Percentiles rank a stretch among this genome's conserved stretches.
Conservation (phyloP, 306 rosid species). For the Dalbergia cochinchinensis region DNA sequence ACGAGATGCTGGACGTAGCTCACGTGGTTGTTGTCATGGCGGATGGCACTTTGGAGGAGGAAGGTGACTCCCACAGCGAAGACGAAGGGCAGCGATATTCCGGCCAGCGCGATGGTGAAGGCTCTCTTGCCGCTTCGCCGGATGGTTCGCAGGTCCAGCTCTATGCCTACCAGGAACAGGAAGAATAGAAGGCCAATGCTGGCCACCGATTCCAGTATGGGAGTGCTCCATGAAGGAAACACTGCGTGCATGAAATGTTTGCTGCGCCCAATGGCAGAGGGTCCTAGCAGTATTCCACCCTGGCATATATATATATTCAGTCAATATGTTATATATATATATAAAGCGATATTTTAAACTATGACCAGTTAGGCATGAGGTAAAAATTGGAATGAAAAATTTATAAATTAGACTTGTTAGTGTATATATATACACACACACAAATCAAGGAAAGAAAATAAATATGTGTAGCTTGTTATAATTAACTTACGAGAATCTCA, state of each 20-base stretch:
- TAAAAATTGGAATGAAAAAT: too few relatives aligned
- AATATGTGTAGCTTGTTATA: too few relatives aligned
- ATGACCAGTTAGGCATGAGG: too few relatives aligned
- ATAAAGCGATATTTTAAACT: too few relatives aligned
- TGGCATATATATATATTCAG: slow-evolving; percentile 14
- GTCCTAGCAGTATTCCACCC: slow-evolving; percentile 90
- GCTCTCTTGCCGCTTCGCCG: slow-evolving; percentile 71
- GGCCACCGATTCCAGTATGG: slow-evolving; percentile 74
- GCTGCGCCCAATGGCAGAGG: slow-evolving; percentile 75
- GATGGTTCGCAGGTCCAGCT: slow-evolving; percentile 66
- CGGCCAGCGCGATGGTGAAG: slow-evolving; percentile 68
- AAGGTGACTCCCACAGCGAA: slow-evolving; percentile 67
- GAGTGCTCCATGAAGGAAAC: slow-evolving; percentile 79
- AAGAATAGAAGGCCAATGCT: slow-evolving; percentile 80
- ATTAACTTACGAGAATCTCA: slow-evolving; percentile 67
- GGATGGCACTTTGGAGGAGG: slow-evolving; percentile 59
- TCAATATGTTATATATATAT: too few relatives aligned
- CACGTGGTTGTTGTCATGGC: slow-evolving; percentile 44
- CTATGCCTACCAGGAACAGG: slow-evolving; percentile 80
- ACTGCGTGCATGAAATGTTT: slow-evolving; percentile 52
- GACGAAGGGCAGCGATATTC: slow-evolving; percentile 72
- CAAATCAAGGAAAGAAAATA: too few relatives aligned
- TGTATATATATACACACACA: too few relatives aligned
- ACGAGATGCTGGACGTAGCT: slow-evolving; percentile 61
- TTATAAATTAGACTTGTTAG: too few relatives aligned